Conservation (phyloP, 1,284 basidiomycete species). For the Gomphus bonarii region DNA sequence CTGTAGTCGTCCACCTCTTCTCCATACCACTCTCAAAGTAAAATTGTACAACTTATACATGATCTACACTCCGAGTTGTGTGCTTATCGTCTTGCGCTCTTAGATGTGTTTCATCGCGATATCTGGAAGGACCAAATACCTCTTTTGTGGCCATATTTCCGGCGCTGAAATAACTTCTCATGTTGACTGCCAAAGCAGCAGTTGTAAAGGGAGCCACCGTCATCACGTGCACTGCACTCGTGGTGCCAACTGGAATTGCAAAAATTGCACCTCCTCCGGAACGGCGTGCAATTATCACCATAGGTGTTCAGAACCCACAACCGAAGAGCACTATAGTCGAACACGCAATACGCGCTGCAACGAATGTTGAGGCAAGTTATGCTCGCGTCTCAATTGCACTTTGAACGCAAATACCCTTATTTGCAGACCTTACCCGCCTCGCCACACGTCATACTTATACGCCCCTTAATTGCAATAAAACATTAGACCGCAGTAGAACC, state of each 20-base stretch:
- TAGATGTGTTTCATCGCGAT: background rate
- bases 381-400: background rate
- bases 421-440: background rate
- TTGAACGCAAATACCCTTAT: background rate
- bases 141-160: background rate
- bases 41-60: background rate
- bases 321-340: background rate
- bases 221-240: background rate
- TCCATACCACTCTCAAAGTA: background rate
- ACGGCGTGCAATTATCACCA: background rate
- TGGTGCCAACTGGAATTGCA: background rate
- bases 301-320: background rate
- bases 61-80: background rate
- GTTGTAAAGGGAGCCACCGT: background rate
- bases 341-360: background rate
- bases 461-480: no score
- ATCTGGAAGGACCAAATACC: background rate
- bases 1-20: background rate
- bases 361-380: background rate
- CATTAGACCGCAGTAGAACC: no score
- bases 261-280: background rate
- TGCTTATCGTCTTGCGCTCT: background rate
- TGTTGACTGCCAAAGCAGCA: background rate
- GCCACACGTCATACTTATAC: no score
- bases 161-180: background rate